These are phyloP conservation scores for Taphrina populina DNA, from an alignment of 1,139 yeast species.

Conservation along the genomic window DNA sequence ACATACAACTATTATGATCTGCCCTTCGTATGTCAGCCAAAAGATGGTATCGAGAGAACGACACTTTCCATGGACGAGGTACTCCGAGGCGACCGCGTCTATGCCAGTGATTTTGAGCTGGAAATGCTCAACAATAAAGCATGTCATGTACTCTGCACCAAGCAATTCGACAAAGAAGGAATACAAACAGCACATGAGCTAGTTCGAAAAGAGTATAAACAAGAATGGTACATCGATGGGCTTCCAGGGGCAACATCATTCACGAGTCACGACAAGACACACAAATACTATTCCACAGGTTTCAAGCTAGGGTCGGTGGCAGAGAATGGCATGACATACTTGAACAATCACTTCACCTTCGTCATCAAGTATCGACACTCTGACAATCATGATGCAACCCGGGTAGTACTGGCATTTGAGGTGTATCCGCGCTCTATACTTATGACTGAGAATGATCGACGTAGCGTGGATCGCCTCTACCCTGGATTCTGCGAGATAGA, in stretches of 20 bases:
- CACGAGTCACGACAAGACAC: slow-evolving; percentile 58
- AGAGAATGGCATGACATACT: slow-evolving; percentile 56
- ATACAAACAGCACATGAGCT: slow-evolving; percentile 60
- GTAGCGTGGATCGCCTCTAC: slow-evolving; percentile 6
- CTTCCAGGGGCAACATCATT: slow-evolving; percentile 89
- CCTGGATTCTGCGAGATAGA: slow-evolving; percentile 22
- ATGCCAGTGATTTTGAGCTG: slow-evolving; percentile 69
- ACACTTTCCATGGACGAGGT: slow-evolving; percentile 75
- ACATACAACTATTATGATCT: slow-evolving; percentile 75
- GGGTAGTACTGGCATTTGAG: slow-evolving; percentile 83
- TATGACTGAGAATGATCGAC: slow-evolving; percentile 14
- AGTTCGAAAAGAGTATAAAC: slow-evolving; percentile 69
- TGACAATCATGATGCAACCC: slow-evolving; percentile 46
- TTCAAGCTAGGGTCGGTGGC: slow-evolving; percentile 74
- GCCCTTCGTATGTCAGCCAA: slow-evolving; percentile 78
- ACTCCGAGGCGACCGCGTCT: slow-evolving; percentile 74
- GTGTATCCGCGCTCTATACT: slow-evolving; percentile 70
- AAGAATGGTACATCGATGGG: slow-evolving; percentile 73
- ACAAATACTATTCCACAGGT: slow-evolving; percentile 79
- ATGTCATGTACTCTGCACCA: slow-evolving; percentile 68
- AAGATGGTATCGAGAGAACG: slow-evolving; percentile 55
- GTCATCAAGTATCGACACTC: slow-evolving; percentile 73
- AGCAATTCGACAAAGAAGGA: slow-evolving; percentile 54
- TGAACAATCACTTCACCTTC: slow-evolving; percentile 78
- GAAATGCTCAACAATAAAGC: slow-evolving; percentile 61